Conservation (phyloP, 441 rosid genomes). For the Daphne laureola region DNA sequence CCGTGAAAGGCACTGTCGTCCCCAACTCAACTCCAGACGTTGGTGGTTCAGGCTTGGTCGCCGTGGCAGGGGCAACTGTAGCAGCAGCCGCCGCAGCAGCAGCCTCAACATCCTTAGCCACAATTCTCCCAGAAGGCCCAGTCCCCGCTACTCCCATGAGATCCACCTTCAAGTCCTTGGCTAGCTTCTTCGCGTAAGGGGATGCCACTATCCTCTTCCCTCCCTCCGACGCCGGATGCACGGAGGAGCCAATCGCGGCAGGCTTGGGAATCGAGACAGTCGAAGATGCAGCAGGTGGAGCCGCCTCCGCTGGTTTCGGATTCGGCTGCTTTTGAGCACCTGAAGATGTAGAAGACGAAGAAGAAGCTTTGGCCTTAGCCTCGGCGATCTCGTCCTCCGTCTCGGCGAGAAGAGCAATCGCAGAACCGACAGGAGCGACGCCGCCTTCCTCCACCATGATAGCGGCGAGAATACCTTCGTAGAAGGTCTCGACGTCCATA, state of each 20-base stretch:
- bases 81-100: conserved; percentile 26
- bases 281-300: conserved; percentile 7
- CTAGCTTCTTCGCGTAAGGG: conserved; percentile 87
- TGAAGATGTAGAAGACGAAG: conserved; percentile 18
- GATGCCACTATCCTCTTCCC: conserved; percentile 89
- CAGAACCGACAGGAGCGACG: conserved; percentile 82
- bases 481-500: conserved; percentile 95
- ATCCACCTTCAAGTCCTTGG: conserved; percentile 75
- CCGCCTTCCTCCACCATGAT: conserved; percentile 93
- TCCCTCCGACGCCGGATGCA: conserved; percentile 73
- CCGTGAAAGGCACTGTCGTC: conserved; percentile 60
- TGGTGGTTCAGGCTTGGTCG: conserved; percentile 13
- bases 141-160: conserved; percentile 54
- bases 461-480: conserved; percentile 82
- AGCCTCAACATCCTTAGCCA: conserved; percentile 80
- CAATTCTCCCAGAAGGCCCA: conserved; percentile 92
- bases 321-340: conserved; percentile 2
- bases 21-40: conserved; percentile 39
- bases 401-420: conserved; percentile 82
- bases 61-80: conserved; percentile 10
- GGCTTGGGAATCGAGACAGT: conserved; percentile 8
- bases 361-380: conserved; percentile 46
- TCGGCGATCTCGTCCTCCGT: conserved; percentile 57
- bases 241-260: conserved; percentile 19
- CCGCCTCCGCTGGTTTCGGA: conserved; percentile 2